A percentile compares a stretch with the other conserved stretches of the same genome.
Conservation (phyloP, 2,329 filamentous ascomycete genomes). For the Talaromyces sp. region DNA sequence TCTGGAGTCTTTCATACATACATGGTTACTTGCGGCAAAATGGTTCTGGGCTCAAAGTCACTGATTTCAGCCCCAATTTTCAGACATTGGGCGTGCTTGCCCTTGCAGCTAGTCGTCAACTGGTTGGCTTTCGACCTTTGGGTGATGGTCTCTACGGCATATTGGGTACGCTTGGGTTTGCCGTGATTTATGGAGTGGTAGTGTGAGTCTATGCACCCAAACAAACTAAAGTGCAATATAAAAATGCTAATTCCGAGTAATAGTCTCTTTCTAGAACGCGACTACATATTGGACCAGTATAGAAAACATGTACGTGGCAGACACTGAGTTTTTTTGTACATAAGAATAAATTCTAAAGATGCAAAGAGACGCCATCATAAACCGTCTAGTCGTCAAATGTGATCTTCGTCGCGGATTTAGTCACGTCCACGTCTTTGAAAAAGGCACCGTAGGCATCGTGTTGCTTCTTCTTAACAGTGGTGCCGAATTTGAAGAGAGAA, state of each 20-base stretch:
- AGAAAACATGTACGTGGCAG: conserved; percentile 7
- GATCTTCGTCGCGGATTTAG: conserved; percentile 84
- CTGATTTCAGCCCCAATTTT: conserved; percentile 45
- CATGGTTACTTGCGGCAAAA: conserved; percentile 56
- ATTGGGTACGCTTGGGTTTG: conserved; percentile 50
- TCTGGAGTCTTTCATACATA: conserved; percentile 77
- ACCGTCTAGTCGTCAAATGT: conserved; percentile 65
- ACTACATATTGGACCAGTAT: conserved; percentile 28
- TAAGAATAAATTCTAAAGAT: not conserved
- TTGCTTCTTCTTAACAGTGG: conserved; percentile 97
- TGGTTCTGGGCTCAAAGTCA: conserved; percentile 42
- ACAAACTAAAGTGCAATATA: not conserved
- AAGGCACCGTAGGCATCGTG: conserved; percentile 95
- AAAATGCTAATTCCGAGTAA: conserved; percentile 20
- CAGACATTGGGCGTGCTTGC: conserved; percentile 45
- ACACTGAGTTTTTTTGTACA: conserved; percentile 6
- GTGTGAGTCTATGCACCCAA: conserved; percentile 54
- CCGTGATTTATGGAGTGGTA: conserved; percentile 52
- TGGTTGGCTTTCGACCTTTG: conserved; percentile 25
- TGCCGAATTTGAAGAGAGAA: conserved; percentile 89
- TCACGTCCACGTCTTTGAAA: conserved; percentile 83
- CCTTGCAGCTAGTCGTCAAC: conserved; percentile 45
- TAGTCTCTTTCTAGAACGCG: conserved; percentile 37
- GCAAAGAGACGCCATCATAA: conserved; percentile 24
- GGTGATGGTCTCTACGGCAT: conserved; percentile 26